These are phyloP conservation scores for Coemansia sp. DNA, from an alignment of 192 early-diverging fungal species.

Conservation along the genomic window DNA sequence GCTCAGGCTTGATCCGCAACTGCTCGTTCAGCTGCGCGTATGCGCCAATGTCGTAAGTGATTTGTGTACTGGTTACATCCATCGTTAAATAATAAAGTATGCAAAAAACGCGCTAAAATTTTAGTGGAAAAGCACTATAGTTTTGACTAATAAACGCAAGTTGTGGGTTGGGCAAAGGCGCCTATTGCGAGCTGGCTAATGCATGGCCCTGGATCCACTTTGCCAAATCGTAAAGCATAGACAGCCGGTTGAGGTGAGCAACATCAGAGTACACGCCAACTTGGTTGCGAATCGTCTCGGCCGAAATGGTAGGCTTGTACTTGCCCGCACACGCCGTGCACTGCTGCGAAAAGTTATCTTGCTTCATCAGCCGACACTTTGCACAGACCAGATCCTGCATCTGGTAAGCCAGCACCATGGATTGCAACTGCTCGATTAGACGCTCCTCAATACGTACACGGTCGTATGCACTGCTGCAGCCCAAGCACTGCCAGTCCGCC, in stretches of 20 bases:
- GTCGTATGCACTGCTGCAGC: slow-evolving; percentile 81
- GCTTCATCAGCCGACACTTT: slow-evolving; percentile 79
- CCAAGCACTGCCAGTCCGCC: slow-evolving; percentile 70
- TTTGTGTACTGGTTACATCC: slow-evolving; percentile 1
- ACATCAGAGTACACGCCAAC: slow-evolving; percentile 43
- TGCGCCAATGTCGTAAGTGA: slow-evolving; percentile 32
- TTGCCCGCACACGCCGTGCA: slow-evolving; percentile 74
- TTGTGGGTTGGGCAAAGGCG: not conserved
- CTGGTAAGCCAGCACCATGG: slow-evolving; percentile 73
- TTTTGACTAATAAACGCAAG: not conserved
- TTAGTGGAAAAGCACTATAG: not conserved
- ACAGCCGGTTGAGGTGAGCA: slow-evolving; percentile 23
- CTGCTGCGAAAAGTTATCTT: slow-evolving; percentile 69
- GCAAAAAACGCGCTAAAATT: slow-evolving; percentile 2
- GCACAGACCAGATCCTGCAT: slow-evolving; percentile 83
- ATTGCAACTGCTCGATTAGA: slow-evolving; percentile 73
- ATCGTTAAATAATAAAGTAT: not conserved
- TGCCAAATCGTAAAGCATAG: slow-evolving; percentile 40
- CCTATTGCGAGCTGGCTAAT: not conserved
- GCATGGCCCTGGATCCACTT: slow-evolving; percentile 21
- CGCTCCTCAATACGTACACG: slow-evolving; percentile 75
- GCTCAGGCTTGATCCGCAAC: slow-evolving; percentile 12
- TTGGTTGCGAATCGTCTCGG: slow-evolving; percentile 21
- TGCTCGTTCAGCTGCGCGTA: slow-evolving; percentile 30
- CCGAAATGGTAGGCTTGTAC: slow-evolving; percentile 34